phyloP scores from a whole-genome alignment of 2,329 filamentous ascomycete genomes.

The Geosmithia putterillii region DNA sequence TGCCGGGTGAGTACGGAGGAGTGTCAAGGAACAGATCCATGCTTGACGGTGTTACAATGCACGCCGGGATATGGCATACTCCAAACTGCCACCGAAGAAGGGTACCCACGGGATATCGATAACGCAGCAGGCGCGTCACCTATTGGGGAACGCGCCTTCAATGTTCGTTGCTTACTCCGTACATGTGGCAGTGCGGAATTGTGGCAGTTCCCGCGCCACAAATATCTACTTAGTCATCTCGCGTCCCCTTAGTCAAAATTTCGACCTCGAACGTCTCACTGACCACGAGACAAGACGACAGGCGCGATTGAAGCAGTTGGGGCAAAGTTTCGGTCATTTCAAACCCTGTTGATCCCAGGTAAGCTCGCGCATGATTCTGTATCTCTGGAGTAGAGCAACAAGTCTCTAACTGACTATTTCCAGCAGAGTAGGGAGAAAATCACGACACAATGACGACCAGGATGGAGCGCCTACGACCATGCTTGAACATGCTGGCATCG shows the following conservation, averaged over 20 bases:
- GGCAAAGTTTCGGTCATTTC: neutral
- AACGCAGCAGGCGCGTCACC: neutral
- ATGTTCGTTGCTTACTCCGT: neutral
- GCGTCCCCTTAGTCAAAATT: neutral
- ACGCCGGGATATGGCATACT: neutral
- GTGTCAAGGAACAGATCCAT: too few relatives aligned
- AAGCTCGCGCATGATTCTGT: neutral
- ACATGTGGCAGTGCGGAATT: neutral
- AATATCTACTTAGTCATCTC: neutral
- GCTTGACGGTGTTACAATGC: neutral
- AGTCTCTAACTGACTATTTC: neutral
- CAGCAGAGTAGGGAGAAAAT: neutral
- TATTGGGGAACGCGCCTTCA: neutral
- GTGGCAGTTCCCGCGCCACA: neutral
- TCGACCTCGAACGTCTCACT: neutral
- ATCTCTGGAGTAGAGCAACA: neutral
- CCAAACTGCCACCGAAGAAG: neutral
- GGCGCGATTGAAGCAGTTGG: neutral
- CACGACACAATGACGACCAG: slow-evolving; percentile 12
- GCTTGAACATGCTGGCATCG: slow-evolving; percentile 16
- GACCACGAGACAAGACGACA: neutral
- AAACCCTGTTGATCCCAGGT: neutral
- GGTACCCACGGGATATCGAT: neutral
- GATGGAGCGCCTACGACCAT: slow-evolving; percentile 16
- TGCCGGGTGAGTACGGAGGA: too few relatives aligned